These are phyloP conservation scores for Coemansia sp. DNA, from an alignment of 192 early-diverging fungal species.

Conservation along the genomic window DNA sequence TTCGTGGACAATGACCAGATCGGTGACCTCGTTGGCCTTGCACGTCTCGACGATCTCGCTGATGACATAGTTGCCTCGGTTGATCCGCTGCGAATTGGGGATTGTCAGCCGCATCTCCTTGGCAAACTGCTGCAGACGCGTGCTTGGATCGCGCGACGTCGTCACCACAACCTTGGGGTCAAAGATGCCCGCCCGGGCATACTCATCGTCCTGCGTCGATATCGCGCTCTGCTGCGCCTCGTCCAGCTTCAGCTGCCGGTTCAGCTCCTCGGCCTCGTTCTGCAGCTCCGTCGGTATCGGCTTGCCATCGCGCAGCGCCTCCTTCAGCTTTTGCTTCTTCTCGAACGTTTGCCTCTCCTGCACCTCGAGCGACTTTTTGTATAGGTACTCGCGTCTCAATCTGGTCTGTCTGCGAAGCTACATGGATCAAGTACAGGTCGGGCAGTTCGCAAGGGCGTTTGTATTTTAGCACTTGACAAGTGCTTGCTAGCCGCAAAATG, in stretches of 20 bases:
- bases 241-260: constrained; percentile 81
- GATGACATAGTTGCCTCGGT: constrained; percentile 94
- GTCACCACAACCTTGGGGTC: constrained; percentile 98
- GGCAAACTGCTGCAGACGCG: constrained; percentile 90
- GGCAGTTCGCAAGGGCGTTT: no score
- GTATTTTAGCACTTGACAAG: no score
- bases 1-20: constrained; percentile 94
- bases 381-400: constrained; percentile 90
- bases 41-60: constrained; percentile 97
- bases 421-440: no score
- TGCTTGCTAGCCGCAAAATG: no score
- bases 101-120: constrained; percentile 96
- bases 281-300: constrained; percentile 82
- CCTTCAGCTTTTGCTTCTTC: constrained; percentile 89
- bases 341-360: constrained; percentile 92
- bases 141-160: constrained; percentile 90
- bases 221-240: constrained; percentile 73
- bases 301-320: constrained; percentile 86
- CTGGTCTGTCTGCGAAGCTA: constrained; percentile 77
- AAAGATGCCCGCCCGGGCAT: constrained; percentile 83
- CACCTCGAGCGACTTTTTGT: constrained; percentile 92
- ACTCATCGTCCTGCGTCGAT: constrained; percentile 95
- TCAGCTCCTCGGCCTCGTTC: constrained; percentile 69
- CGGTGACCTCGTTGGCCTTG: constrained; percentile 88
- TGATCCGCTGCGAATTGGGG: constrained; percentile 96